These are phyloP conservation scores for Fusarium virguliforme DNA, from an alignment of 2,329 filamentous ascomycete genomes.

Conservation along the genomic window DNA sequence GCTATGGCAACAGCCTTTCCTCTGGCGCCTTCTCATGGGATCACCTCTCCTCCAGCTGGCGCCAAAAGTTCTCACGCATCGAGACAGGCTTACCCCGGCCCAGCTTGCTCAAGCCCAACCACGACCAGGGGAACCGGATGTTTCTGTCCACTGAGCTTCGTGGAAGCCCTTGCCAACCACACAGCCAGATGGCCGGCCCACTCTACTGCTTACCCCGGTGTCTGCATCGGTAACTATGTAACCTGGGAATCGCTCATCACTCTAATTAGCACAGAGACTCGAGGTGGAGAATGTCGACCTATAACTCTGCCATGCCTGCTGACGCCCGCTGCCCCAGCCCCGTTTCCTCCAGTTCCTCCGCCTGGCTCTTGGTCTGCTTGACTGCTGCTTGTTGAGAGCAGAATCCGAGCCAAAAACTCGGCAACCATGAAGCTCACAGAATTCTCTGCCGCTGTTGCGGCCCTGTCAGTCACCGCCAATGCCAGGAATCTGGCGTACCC, in stretches of 20 bases:
- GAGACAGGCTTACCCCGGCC: background rate
- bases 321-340: conserved; percentile 4
- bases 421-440: conserved; percentile 45
- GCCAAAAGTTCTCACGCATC: conserved; percentile 14
- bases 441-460: conserved; percentile 42
- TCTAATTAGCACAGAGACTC: conserved; percentile 7
- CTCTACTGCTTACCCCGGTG: conserved; percentile 38
- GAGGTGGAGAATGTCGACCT: conserved; percentile 9
- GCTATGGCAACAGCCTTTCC: background rate
- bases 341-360: conserved; percentile 3
- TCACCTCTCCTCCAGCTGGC: conserved; percentile 2
- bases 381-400: conserved; percentile 1
- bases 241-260: conserved; percentile 7
- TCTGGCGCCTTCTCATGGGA: background rate
- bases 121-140: conserved; percentile 19
- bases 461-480: conserved; percentile 55
- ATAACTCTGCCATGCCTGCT: conserved; percentile 9
- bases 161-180: conserved; percentile 53
- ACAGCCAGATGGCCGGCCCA: conserved; percentile 47
- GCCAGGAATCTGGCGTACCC: conserved; percentile 53
- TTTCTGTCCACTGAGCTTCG: conserved; percentile 55
- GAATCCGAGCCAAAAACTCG: conserved; percentile 6
- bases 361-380: background rate
- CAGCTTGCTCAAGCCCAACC: conserved; percentile 7
- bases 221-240: conserved; percentile 8